Base-by-base conservation (phyloP, 2,329 filamentous ascomycete species). In the Ophiostoma sp. region DNA sequence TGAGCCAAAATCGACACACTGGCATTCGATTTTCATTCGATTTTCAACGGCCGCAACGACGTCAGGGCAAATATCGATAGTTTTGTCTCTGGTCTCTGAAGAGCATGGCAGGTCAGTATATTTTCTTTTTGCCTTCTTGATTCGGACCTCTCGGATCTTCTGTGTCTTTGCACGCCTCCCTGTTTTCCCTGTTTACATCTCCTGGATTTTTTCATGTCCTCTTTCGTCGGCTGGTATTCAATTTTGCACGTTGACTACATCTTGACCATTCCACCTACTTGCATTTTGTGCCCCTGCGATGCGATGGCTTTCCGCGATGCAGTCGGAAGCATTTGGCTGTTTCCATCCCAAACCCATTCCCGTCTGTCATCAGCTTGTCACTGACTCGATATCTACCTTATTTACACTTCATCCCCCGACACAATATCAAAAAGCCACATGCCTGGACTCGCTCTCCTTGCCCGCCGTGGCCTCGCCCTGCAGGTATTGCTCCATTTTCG, bases 401-500 rank as follows among this genome's bases (percentile, higher is more conserved):
- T 22, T 22, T 63, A 22, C 1, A 22, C 22, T 28, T 45, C 22
- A 19, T 17, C 39, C 15, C 39, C 42, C 5, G 39, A 48, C 39
- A 39, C 19, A 64, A 68, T 48, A 50, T 68, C 25, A 39, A 48
- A 33, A 68, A 68, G 25, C 63, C 39, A 31, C 63, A 48, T 48
- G n/a, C 39, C 15, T 68, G 22, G n/a, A 28, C 39, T 48, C 63
- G 63, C 39, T 22, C 39, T 1, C 39, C 22, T 45, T 68, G 12
- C 22, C 39, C 63, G 0, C 15, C 48, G 63, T 9, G 15, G 12
- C 22, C 25, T 33, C 15, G 22, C 15, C 39, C 63, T 68, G 63
- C 63, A 68, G 6, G 8, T 48, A 68, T 33, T 68, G 25, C 39
- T n/a, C 39, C 63, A 31, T 31, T 31, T 19, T 33, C 17, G 15